Evolutionary conservation across 2,329 filamentous ascomycete species (phyloP), one percentile per base, ranked within the genome.

Genomic region (Epichloe brachyelytri): DNA sequence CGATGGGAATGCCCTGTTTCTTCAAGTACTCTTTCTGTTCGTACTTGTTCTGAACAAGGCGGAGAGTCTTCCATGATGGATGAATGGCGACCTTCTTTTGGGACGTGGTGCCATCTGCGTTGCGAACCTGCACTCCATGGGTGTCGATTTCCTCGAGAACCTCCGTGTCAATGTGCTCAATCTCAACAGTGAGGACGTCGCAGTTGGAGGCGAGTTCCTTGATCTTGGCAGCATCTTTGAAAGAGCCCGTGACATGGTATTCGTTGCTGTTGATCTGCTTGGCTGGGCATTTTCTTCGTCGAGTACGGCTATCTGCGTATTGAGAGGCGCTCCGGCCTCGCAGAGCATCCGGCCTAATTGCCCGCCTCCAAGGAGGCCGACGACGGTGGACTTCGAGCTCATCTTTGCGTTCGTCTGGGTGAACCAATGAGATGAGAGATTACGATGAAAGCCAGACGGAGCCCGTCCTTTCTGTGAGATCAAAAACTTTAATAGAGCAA

Each of bases 271-370:
- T 89, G 62, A 93, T 83, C 70, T 95, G 88, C 69, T 91, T 93
- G 53, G 90, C 87, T 14, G 90, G 88, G 41, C 85, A 80, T 57
- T 82, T 52, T 80, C 81, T 43, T 78, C 80, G 65, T 96, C 91
- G 45, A 95, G 78, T 40, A 95, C 76, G 53, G 83, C 86, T 58
- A 93, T 78, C 57, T 85, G 78, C 57, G 94, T 81, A 60, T 88
- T 88, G 52, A 95, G 78, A 3, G 71, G 76, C 2, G 69, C 72
- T 36, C 90, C 89, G n/a, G 86, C 83, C 71, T 97, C 88, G 57
- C 86, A 85, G 19, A 97, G 79, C 93, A 97, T 97, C 57, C 88
- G 86, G 54, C 91, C 93, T 40, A 98, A 78, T 71, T 90, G 86
- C 60, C 86, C 86, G 48, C 76, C 76, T 54, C 76, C 76, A 1